Conservation (phyloP, 2,329 filamentous ascomycete species). For the Ceratocystis colombiana region DNA sequence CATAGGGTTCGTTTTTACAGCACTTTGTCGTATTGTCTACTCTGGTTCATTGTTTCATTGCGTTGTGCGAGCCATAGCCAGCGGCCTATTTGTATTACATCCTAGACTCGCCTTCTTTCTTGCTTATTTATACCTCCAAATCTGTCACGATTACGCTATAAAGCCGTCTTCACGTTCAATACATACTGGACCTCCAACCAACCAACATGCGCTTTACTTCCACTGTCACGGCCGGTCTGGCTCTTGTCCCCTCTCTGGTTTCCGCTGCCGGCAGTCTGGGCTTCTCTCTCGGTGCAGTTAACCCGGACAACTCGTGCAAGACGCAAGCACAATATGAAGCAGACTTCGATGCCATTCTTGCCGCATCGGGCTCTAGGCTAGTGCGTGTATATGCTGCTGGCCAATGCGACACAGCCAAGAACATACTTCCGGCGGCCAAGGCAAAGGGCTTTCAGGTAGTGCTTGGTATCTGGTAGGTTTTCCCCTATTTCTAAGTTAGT, state of each 20-base stretch:
- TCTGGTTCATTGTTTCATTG: background rate
- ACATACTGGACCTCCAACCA: background rate
- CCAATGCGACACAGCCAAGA: slow-evolving; percentile 54
- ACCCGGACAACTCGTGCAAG: slow-evolving; percentile 52
- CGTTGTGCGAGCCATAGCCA: background rate
- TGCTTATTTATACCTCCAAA: background rate
- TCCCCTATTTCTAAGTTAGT: background rate
- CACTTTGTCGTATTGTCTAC: background rate
- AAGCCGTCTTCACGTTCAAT: background rate
- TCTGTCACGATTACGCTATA: background rate
- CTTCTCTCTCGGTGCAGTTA: slow-evolving; percentile 57
- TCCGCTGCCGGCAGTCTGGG: slow-evolving; percentile 42
- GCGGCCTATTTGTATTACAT: background rate
- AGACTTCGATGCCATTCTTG: slow-evolving; percentile 53
- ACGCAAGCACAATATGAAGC: slow-evolving; percentile 49
- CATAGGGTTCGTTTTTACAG: background rate
- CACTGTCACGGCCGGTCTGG: slow-evolving; percentile 24
- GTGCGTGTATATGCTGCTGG: slow-evolving; percentile 58
- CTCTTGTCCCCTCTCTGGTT: slow-evolving; percentile 32
- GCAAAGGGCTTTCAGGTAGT: slow-evolving; percentile 55
- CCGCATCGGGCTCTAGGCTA: slow-evolving; percentile 41
- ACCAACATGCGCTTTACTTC: slow-evolving; percentile 25
- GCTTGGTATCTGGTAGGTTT: slow-evolving; percentile 55
- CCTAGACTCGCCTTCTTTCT: background rate
- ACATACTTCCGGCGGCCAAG: slow-evolving; percentile 57